A percentile compares a stretch with the other conserved stretches of the same genome.
Conservation (phyloP, 2,329 filamentous ascomycete genomes). For the Epichloe sp. region DNA sequence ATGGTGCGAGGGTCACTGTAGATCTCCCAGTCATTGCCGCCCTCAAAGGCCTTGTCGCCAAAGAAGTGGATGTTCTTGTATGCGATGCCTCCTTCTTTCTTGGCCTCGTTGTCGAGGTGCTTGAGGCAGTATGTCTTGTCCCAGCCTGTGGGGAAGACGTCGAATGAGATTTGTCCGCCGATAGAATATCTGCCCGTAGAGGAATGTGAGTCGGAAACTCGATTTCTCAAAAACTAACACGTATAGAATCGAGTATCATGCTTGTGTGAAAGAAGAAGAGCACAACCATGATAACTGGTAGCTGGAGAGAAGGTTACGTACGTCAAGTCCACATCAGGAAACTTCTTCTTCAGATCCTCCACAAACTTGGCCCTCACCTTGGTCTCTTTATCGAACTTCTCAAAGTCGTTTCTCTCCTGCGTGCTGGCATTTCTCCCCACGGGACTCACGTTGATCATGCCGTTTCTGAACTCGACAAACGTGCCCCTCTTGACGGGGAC, state of each 20-base stretch:
- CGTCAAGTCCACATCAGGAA: slow-evolving; percentile 74
- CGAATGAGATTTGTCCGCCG: slow-evolving; percentile 95
- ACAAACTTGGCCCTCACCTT: slow-evolving; percentile 69
- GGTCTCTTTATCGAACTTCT: slow-evolving; percentile 67
- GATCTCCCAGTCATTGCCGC: slow-evolving; percentile 95
- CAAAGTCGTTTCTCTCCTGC: slow-evolving; percentile 69
- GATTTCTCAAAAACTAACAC: not conserved
- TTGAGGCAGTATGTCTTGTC: slow-evolving; percentile 96
- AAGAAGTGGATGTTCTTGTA: slow-evolving; percentile 96
- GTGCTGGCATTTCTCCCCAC: slow-evolving; percentile 75
- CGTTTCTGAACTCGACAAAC: slow-evolving; percentile 80
- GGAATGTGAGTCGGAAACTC: too few relatives aligned
- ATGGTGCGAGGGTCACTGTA: slow-evolving; percentile 68
- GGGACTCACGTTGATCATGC: slow-evolving; percentile 79
- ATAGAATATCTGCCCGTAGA: slow-evolving; percentile 60
- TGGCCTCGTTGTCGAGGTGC: slow-evolving; percentile 72
- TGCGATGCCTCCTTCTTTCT: slow-evolving; percentile 53
- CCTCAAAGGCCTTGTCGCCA: slow-evolving; percentile 83
- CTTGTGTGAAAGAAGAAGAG: not conserved
- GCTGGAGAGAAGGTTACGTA: slow-evolving; percentile 19
- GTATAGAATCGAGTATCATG: not conserved
- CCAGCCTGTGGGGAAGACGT: slow-evolving; percentile 94
- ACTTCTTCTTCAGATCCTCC: slow-evolving; percentile 61
- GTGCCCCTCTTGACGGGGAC: slow-evolving; percentile 74
- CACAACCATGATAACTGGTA: not conserved